A percentile compares a stretch with the other conserved stretches of the same genome.
These are phyloP conservation scores for Tetrapisispora pingtungensis DNA, from an alignment of 805 yeast species.

Conservation along the genomic window DNA sequence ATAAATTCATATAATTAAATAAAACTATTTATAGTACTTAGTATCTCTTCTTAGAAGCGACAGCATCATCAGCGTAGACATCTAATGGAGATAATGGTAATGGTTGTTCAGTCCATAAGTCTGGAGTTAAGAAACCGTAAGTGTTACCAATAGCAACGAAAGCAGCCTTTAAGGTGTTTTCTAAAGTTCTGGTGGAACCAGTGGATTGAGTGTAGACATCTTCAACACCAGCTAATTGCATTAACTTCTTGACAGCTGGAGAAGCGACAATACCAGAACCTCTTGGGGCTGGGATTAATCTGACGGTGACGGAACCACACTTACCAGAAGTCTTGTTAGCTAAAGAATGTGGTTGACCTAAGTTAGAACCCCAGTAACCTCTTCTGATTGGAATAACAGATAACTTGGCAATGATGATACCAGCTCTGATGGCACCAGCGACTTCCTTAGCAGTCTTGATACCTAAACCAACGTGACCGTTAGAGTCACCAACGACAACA, in stretches of 20 bases:
- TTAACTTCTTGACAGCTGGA: conserved; percentile 97
- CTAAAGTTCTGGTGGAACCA: conserved; percentile 99
- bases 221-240: conserved; percentile 99
- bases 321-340: conserved; percentile 98
- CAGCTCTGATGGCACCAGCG: conserved; percentile 99
- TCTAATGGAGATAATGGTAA: conserved; percentile 91
- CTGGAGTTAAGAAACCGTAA: conserved; percentile 99
- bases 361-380: conserved; percentile 99
- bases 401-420: conserved; percentile 97
- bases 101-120: conserved; percentile 88
- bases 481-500: conserved; percentile 97
- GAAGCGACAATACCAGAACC: conserved; percentile 99
- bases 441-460: conserved; percentile 99
- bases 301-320: conserved; percentile 98
- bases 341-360: conserved; percentile 99
- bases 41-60: conserved; percentile 65
- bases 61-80: conserved; percentile 79
- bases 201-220: conserved; percentile 98
- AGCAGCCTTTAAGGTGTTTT: conserved; percentile 99
- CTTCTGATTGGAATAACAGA: conserved; percentile 99
- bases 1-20: not conserved
- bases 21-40: conserved; percentile 30
- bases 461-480: conserved; percentile 99
- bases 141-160: conserved; percentile 99
- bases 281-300: conserved; percentile 99